Evolutionary conservation across 345 rosid genomes (phyloP).

Genomic region (Cardamine resedifolia): DNA sequence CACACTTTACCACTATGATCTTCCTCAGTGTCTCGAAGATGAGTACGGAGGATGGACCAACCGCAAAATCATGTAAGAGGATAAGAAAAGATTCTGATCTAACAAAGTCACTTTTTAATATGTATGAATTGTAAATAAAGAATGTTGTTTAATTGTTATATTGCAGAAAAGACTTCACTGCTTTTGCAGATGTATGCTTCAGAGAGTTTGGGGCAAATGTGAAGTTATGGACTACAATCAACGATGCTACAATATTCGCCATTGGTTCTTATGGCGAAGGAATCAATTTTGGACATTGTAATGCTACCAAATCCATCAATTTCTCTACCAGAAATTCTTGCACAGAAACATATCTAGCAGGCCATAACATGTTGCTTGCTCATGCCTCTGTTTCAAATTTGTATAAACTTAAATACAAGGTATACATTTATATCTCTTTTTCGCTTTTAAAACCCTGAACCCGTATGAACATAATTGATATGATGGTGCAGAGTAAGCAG

Average conservation of each 20-base stretch:
- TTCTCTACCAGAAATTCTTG: conserved; percentile 56
- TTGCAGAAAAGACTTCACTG: no score
- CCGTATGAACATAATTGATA: background rate
- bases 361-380: conserved; percentile 63
- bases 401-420: conserved; percentile 67
- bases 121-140: no score
- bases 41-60: conserved; percentile 77
- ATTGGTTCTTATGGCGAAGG: conserved; percentile 43
- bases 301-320: conserved; percentile 34
- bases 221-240: conserved; percentile 63
- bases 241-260: conserved; percentile 59
- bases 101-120: no score
- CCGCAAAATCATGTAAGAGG: conserved; percentile 54
- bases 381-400: conserved; percentile 65
- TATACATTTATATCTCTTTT: background rate
- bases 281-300: no score
- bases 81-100: background rate
- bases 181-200: no score
- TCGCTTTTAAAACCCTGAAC: background rate
- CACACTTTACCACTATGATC: conserved; percentile 56
- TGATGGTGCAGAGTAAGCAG: conserved; percentile 51
- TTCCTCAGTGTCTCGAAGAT: conserved; percentile 70
- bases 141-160: no score
- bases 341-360: conserved; percentile 67
- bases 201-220: conserved; percentile 73